Evolutionary conservation across 1,139 yeast species (phyloP).

Genomic region (Pichia sp.): DNA sequence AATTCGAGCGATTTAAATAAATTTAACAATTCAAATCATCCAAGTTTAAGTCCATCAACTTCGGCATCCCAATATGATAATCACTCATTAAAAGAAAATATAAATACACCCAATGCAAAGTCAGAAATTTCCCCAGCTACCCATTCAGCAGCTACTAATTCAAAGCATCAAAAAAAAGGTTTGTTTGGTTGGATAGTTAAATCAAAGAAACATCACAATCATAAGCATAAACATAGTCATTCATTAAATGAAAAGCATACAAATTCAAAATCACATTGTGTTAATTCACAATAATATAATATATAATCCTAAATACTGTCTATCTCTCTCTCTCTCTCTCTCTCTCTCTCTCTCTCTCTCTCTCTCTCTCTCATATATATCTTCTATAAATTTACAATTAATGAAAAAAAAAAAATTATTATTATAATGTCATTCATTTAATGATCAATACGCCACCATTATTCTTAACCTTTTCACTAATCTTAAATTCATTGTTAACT

Average conservation of each 20-base stretch:
- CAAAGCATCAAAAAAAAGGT: slow-evolving; percentile 6
- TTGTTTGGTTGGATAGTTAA: slow-evolving; percentile 14
- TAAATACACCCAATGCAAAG: neutral
- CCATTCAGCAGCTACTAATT: neutral
- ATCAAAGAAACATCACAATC: slow-evolving; percentile 8
- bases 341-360: too few relatives aligned
- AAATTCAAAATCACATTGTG: neutral
- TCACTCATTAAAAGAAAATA: neutral
- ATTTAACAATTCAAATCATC: neutral
- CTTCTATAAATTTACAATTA: too few relatives aligned
- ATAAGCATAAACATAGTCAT: neutral
- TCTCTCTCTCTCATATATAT: too few relatives aligned
- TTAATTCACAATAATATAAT: neutral
- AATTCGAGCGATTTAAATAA: slow-evolving; percentile 3
- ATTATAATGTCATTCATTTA: too few relatives aligned
- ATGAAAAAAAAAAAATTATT: neutral
- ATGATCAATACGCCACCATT: neutral
- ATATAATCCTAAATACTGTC: too few relatives aligned
- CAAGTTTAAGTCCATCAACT: neutral
- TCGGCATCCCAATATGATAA: neutral
- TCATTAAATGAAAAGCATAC: neutral
- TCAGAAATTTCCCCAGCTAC: neutral
- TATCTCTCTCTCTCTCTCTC: too few relatives aligned
- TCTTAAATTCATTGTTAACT: neutral
- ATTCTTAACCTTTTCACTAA: neutral